A percentile compares a stretch with the other conserved stretches of the same genome.
phyloP scores from a whole-genome alignment of 306 rosid genomes.

The Prinsepia uniflora region DNA sequence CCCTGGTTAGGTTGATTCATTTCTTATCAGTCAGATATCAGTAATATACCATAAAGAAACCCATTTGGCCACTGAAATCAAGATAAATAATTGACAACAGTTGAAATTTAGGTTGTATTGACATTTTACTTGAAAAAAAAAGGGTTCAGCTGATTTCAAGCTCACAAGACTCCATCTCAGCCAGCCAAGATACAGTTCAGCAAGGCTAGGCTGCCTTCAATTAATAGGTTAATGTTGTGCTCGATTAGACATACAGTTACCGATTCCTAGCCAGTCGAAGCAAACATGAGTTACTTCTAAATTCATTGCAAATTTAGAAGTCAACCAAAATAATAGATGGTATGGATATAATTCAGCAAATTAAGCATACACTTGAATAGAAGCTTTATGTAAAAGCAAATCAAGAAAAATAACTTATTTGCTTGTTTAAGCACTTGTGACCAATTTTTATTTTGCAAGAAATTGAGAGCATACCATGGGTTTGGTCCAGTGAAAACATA shows the following conservation, averaged over 20 bases:
- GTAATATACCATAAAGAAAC: background rate
- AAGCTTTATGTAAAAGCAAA: background rate
- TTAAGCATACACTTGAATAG: background rate
- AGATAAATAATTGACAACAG: background rate
- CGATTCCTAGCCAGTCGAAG: background rate
- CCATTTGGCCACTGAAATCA: background rate
- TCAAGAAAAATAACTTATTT: background rate
- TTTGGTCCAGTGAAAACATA: too few relatives aligned
- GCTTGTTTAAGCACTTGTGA: background rate
- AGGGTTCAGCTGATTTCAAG: background rate
- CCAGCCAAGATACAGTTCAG: background rate
- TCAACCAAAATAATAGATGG: background rate
- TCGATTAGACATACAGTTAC: background rate
- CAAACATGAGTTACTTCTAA: background rate
- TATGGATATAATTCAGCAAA: conserved; percentile 3
- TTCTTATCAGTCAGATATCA: background rate
- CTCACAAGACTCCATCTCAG: background rate
- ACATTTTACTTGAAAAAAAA: background rate
- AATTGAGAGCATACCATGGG: too few relatives aligned
- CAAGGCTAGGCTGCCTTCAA: background rate
- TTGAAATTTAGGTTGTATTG: background rate
- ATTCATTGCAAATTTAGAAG: background rate
- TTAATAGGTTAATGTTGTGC: background rate
- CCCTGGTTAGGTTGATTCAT: background rate
- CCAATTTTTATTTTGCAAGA: background rate